Evolutionary conservation across 768 basidiomycete species (phyloP).

Genomic region (Myochromella boudieri): DNA sequence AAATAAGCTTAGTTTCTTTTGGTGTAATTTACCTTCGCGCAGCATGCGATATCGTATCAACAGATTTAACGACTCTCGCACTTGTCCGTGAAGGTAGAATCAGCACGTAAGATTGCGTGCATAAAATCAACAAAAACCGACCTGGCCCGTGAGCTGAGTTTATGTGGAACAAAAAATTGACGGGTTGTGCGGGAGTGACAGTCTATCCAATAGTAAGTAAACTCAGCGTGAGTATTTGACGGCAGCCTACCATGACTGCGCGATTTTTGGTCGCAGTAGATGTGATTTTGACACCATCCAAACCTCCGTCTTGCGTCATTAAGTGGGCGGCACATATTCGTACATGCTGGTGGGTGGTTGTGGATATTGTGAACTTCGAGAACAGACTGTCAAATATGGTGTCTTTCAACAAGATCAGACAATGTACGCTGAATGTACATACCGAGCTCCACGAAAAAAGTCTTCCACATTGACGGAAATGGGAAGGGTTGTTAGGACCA

Average conservation of each 20-base stretch:
- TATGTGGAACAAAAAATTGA: constrained; percentile 81
- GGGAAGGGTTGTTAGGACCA: constrained; percentile 71
- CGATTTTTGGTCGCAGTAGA: constrained; percentile 46
- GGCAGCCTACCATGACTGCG: constrained; percentile 43
- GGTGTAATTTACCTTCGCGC: constrained; percentile 62
- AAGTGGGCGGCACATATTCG: constrained; percentile 66
- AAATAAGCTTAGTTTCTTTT: not conserved
- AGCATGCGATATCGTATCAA: constrained; percentile 76
- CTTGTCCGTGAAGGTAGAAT: too few species aligned
- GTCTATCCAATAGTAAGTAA: constrained; percentile 55
- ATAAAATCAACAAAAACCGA: constrained; percentile 25
- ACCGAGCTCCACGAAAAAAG: constrained; percentile 89
- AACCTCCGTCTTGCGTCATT: constrained; percentile 39
- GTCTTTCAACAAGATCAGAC: too few species aligned
- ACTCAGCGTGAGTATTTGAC: not conserved
- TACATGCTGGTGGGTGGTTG: constrained; percentile 76
- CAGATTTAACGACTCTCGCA: constrained; percentile 60
- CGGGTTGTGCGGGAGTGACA: constrained; percentile 71
- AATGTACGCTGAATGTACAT: not conserved
- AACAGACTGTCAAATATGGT: constrained; percentile 57
- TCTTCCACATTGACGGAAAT: constrained; percentile 95
- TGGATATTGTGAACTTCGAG: constrained; percentile 88
- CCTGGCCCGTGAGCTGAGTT: constrained; percentile 63
- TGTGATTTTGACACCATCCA: constrained; percentile 51
- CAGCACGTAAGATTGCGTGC: not conserved